Conservation (phyloP, 495 filamentous ascomycete species). For the Daldinia concentrica region DNA sequence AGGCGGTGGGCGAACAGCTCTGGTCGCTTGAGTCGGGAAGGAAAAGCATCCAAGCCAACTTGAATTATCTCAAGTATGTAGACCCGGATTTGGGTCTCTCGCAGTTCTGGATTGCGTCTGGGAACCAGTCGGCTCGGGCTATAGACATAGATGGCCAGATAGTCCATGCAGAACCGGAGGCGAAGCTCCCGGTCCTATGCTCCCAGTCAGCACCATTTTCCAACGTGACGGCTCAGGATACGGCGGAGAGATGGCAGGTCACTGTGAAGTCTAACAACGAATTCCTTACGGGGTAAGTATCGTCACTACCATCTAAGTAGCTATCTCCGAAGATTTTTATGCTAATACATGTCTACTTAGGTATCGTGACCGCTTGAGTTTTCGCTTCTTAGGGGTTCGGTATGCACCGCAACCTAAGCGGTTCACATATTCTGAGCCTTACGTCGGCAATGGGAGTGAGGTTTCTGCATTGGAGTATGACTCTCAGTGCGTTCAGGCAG, state of each 20-base stretch:
- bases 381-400: slow-evolving; percentile 58
- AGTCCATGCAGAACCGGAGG: background rate
- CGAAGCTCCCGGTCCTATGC: background rate
- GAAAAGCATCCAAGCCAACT: slow-evolving; percentile 49
- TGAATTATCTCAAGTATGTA: slow-evolving; percentile 54
- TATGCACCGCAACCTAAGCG: slow-evolving; percentile 53
- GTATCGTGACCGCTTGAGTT: slow-evolving; percentile 62
- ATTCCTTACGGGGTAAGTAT: background rate
- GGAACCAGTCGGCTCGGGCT: background rate
- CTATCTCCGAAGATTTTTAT: background rate
- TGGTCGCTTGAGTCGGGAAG: slow-evolving; percentile 51
- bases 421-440: slow-evolving; percentile 52
- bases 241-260: background rate
- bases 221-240: background rate
- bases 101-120: background rate
- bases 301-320: background rate
- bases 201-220: background rate
- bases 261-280: background rate
- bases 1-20: slow-evolving; percentile 55
- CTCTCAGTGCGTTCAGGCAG: slow-evolving; percentile 53
- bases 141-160: background rate
- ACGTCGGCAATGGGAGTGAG: slow-evolving; percentile 46
- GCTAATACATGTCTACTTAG: slow-evolving; percentile 20
- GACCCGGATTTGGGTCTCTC: slow-evolving; percentile 15
- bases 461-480: slow-evolving; percentile 53